Evolutionary conservation across 2,329 filamentous ascomycete genomes (phyloP).

Genomic region (Aspergillus floridensis): DNA sequence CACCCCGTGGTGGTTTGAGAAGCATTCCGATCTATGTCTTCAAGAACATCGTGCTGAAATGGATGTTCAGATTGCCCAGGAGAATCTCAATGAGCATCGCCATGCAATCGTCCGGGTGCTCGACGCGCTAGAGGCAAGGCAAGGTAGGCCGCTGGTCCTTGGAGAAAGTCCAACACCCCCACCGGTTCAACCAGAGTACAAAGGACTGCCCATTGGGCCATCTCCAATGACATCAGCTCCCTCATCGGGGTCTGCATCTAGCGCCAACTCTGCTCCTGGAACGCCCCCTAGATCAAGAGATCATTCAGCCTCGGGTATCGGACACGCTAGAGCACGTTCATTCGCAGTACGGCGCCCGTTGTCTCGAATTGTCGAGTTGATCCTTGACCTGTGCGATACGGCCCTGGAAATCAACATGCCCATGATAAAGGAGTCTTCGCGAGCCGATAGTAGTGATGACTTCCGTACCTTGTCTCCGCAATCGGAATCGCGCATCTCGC

Average conservation of each 20-base stretch:
- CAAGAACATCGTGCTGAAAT: slow-evolving; percentile 96
- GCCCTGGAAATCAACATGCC: slow-evolving; percentile 92
- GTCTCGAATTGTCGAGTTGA: slow-evolving; percentile 87
- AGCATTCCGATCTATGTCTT: slow-evolving; percentile 92
- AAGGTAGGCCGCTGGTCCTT: slow-evolving; percentile 40
- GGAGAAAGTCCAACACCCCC: slow-evolving; percentile 49
- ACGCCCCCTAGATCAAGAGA: slow-evolving; percentile 65
- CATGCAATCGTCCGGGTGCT: slow-evolving; percentile 93
- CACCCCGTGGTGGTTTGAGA: slow-evolving; percentile 99
- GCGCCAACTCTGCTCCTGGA: slow-evolving; percentile 67
- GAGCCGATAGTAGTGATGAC: slow-evolving; percentile 64
- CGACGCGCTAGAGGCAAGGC: slow-evolving; percentile 75
- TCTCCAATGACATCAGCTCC: slow-evolving; percentile 65
- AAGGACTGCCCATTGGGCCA: slow-evolving; percentile 79
- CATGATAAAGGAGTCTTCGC: slow-evolving; percentile 75
- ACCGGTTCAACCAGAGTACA: slow-evolving; percentile 73
- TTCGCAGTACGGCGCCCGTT: slow-evolving; percentile 89
- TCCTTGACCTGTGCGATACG: slow-evolving; percentile 94
- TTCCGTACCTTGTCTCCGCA: slow-evolving; percentile 92
- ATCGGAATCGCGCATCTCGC: slow-evolving; percentile 89
- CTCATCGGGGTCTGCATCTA: slow-evolving; percentile 69
- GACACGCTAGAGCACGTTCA: slow-evolving; percentile 77
- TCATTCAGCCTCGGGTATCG: slow-evolving; percentile 63
- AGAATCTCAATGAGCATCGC: slow-evolving; percentile 85
- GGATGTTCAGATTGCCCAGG: slow-evolving; percentile 95